Percentiles rank a stretch among this genome's conserved stretches.
Evolutionary conservation across 495 filamentous ascomycete genomes (phyloP).

Genomic region (Monascus purpureus): DNA sequence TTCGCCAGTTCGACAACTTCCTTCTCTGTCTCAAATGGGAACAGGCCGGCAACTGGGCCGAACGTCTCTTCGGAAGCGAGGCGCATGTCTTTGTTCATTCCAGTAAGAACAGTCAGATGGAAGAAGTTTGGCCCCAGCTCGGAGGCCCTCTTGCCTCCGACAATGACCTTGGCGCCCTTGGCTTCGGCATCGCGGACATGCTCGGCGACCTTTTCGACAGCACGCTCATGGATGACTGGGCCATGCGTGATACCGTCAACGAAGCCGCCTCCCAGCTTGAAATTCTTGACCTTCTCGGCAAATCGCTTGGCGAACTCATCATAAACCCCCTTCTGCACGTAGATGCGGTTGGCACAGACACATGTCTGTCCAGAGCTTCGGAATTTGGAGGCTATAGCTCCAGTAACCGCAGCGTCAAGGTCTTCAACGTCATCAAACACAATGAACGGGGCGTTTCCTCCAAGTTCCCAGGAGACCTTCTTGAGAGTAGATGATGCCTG

Average conservation of each 20-base stretch:
- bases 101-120: slow-evolving; percentile 65
- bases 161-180: slow-evolving; percentile 57
- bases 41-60: slow-evolving; percentile 73
- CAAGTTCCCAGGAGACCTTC: slow-evolving; percentile 75
- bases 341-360: slow-evolving; percentile 80
- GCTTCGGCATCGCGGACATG: slow-evolving; percentile 65
- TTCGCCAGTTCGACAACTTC: slow-evolving; percentile 76
- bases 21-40: slow-evolving; percentile 67
- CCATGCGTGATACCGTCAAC: slow-evolving; percentile 60
- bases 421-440: slow-evolving; percentile 81
- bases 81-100: slow-evolving; percentile 70
- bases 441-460: slow-evolving; percentile 87
- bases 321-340: slow-evolving; percentile 66
- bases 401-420: slow-evolving; percentile 60
- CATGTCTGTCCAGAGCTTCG: slow-evolving; percentile 80
- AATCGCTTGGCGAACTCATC: slow-evolving; percentile 60
- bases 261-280: slow-evolving; percentile 69
- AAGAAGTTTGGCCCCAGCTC: slow-evolving; percentile 66
- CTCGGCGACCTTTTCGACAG: slow-evolving; percentile 58
- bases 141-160: slow-evolving; percentile 54
- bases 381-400: slow-evolving; percentile 70
- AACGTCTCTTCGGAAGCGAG: slow-evolving; percentile 76
- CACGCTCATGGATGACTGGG: slow-evolving; percentile 66
- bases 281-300: slow-evolving; percentile 57
- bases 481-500: slow-evolving; percentile 71